phyloP scores from a whole-genome alignment of 306 rosid species.

The Canavalia ensiformis region DNA sequence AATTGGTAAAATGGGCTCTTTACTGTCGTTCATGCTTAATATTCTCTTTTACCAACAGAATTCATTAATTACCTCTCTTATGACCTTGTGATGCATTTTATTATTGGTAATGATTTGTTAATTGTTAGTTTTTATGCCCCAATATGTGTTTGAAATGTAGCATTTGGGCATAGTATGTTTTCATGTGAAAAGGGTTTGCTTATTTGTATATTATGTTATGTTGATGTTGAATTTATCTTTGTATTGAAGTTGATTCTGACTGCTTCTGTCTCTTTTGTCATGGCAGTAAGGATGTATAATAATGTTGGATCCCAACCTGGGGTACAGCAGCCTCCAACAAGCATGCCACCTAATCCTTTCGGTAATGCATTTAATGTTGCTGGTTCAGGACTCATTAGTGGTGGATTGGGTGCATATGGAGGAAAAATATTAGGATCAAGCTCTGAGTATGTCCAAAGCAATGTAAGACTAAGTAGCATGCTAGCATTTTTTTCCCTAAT shows the following conservation, averaged over 20 bases:
- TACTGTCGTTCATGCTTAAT: background rate
- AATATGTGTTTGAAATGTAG: conserved; percentile 34
- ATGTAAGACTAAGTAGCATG: conserved; percentile 77
- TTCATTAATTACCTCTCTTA: background rate
- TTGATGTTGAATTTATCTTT: conserved; percentile 6
- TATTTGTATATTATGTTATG: conserved; percentile 17
- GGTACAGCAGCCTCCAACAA: conserved; percentile 59
- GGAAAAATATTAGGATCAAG: conserved; percentile 93
- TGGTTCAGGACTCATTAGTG: conserved; percentile 94
- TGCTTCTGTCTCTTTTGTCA: background rate
- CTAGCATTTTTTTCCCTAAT: background rate
- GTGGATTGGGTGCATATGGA: conserved; percentile 97
- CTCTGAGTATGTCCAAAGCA: conserved; percentile 99
- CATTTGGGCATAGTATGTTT: conserved; percentile 2
- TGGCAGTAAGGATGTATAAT: conserved; percentile 69
- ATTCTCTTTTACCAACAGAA: background rate
- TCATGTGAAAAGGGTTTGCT: conserved; percentile 6
- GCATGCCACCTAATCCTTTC: conserved; percentile 81
- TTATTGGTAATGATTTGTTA: conserved; percentile 28
- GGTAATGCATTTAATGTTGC: conserved; percentile 92
- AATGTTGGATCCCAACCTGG: conserved; percentile 76
- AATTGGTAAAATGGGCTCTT: background rate
- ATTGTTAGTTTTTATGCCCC: conserved; percentile 16
- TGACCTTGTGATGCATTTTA: conserved; percentile 17
- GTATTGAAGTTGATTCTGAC: conserved; percentile 28